These are phyloP conservation scores for Taiozyma sp. DNA, from an alignment of 1,139 yeast species.

Conservation along the genomic window DNA sequence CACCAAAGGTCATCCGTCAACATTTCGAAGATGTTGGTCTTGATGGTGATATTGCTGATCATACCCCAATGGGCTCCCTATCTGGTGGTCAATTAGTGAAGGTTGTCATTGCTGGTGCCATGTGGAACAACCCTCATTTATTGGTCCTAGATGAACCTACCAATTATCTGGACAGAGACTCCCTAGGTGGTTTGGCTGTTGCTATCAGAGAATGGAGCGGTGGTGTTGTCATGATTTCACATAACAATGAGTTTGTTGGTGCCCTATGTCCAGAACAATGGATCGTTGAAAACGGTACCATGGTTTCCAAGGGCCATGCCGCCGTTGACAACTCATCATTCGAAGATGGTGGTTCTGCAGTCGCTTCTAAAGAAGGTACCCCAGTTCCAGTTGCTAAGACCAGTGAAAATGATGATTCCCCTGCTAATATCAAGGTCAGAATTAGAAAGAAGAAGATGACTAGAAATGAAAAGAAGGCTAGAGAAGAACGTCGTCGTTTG, in stretches of 20 bases:
- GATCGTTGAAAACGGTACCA: slow-evolving; percentile 90
- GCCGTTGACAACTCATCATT: slow-evolving; percentile 74
- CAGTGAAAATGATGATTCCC: slow-evolving; percentile 78
- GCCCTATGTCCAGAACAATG: slow-evolving; percentile 98
- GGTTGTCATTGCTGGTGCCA: slow-evolving; percentile 98
- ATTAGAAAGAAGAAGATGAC: slow-evolving; percentile 94
- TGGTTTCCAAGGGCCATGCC: slow-evolving; percentile 76
- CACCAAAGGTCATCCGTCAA: slow-evolving; percentile 88
- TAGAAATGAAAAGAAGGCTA: slow-evolving; percentile 87
- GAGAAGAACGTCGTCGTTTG: slow-evolving; percentile 90
- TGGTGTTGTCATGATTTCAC: slow-evolving; percentile 98
- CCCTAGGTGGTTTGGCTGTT: slow-evolving; percentile 93
- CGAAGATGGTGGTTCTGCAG: slow-evolving; percentile 67
- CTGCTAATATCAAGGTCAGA: slow-evolving; percentile 92
- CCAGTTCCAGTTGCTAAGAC: slow-evolving; percentile 37
- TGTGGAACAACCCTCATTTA: slow-evolving; percentile 99
- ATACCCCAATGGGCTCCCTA: slow-evolving; percentile 92
- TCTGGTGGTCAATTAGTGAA: slow-evolving; percentile 98
- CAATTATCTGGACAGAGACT: slow-evolving; percentile 95
- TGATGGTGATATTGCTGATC: slow-evolving; percentile 98
- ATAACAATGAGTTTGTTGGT: slow-evolving; percentile 94
- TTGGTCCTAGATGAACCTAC: slow-evolving; percentile 98
- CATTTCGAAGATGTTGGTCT: slow-evolving; percentile 97
- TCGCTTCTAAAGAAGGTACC: slow-evolving; percentile 38
- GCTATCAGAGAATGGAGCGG: slow-evolving; percentile 98